Evolutionary conservation across 768 basidiomycete species (phyloP), one percentile per base, ranked within the genome.

Genomic region (Russula olivacea): DNA sequence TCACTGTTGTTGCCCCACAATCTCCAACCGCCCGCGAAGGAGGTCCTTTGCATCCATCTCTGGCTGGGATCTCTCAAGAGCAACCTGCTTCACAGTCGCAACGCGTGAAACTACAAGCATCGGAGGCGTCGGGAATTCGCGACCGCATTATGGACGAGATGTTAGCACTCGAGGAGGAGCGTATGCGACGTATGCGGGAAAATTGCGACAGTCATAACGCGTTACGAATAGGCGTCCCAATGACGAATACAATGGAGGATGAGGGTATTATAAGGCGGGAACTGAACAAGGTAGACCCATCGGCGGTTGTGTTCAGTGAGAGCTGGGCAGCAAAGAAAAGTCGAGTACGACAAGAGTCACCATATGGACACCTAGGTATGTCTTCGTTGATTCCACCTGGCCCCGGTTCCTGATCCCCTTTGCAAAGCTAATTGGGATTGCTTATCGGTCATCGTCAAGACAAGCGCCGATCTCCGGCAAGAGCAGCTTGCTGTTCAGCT

Each of bases 141-240:
- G 89, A 93, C 68, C 82, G 94, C 23, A 99, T 99, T 65, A 99
- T 99, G 97, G 85, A 89, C 68, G 97, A 99, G 79, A 99, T 99
- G 97, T 79, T 98, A 66, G 81, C 93, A 25, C 77, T 99, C 30
- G 97, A 99, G 74, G 95, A 98, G 72, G 93, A 98, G 73, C 83
- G 97, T 28, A 95, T 99, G 87, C 85, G 89, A 63, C 83, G 94
- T 21, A 98, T 96, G 95, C 80, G 82, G 61, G 85, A 85, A 68
- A 81, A 80, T 65, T 74, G 76, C 14, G 87, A 89, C 66, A 83
- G 82, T 54, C 87, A 90, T 63, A 79, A 84, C 23, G 83, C 87
- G 68, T 78, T 89, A 68, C 76, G 82, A 49, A 79, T 80, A 43
- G 65, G 67, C 9, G 55, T 62, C 28, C 43, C 57, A 14, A 55